Evolutionary conservation across 2,329 filamentous ascomycete species (phyloP).

Genomic region (Neonectria hederae): DNA sequence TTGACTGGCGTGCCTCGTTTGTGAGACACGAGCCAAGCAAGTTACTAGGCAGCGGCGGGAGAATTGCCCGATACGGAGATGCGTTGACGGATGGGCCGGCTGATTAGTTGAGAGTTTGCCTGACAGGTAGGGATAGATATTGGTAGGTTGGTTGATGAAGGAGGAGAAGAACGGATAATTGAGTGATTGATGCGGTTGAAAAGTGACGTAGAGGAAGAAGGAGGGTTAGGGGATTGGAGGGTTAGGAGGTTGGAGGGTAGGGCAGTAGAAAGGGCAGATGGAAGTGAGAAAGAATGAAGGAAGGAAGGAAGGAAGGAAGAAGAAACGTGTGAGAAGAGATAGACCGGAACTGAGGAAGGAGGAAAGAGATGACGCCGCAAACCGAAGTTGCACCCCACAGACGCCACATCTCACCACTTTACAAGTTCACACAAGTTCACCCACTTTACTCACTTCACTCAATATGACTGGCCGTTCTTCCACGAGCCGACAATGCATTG

Average conservation of each 20-base stretch:
- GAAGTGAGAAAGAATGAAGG: background rate
- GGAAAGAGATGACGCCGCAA: slow-evolving; percentile 23
- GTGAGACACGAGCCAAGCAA: background rate
- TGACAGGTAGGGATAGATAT: background rate
- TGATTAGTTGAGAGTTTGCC: background rate
- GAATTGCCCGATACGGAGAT: background rate
- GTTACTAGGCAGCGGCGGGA: background rate
- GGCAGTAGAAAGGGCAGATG: too few relatives aligned
- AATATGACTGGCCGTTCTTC: too few relatives aligned
- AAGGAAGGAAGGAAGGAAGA: background rate
- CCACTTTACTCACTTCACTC: slow-evolving; percentile 8
- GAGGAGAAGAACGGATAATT: too few relatives aligned
- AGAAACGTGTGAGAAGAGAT: background rate
- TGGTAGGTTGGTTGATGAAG: background rate
- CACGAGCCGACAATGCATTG: background rate
- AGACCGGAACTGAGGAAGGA: slow-evolving; percentile 7
- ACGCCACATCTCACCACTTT: slow-evolving; percentile 7
- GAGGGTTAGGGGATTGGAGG: background rate
- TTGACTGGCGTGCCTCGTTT: background rate
- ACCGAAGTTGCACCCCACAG: slow-evolving; percentile 10
- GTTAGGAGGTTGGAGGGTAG: background rate
- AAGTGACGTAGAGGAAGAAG: background rate
- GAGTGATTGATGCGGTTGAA: background rate
- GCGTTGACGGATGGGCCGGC: background rate
- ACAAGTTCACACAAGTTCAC: slow-evolving; percentile 1